Evolutionary conservation across 495 filamentous ascomycete genomes (phyloP), one percentile per base, ranked within the genome.

Genomic region (Penicillium samsonianum): DNA sequence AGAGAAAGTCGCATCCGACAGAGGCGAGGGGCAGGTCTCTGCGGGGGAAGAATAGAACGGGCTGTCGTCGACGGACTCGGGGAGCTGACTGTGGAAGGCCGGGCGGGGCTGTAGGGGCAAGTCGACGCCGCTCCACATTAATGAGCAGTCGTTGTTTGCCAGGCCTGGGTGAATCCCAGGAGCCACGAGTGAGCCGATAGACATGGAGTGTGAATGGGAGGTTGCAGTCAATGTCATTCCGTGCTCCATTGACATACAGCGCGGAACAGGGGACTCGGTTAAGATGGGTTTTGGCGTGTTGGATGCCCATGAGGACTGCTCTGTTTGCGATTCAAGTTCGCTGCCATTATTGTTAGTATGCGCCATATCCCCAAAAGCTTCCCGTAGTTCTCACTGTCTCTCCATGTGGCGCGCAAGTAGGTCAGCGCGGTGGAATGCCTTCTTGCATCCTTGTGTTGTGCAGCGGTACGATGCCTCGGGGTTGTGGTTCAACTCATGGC

Each of bases 401-500:
- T 91, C 88, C 67, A 87, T 80, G 68, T 96, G 92, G 49, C 92
- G 85, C 26, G 81, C 77, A 28, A 95, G 78, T 23, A 96, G 74
- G 72, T 96, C 92, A 14, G 84, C 77, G 31, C 92, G 84, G 64
- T 91, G 87, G 68, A 96, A 96, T 12, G 85, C 81, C 68, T 87
- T 90, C 17, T 84, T 85, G 72, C 92, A 96, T 42, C 83, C 81
- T 37, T 80, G 72, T 47, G 85, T 78, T 8, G 82, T 79, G 70
- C 91, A 95, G 26, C 80, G 79, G 62, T 82, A 87, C 11, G 83
- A 77, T 30, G 89, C 86, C 57, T 84, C 78, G 19, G 82, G 82
- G 65, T 86, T 85, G 75, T 96, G 91, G 69, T 92, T 92, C 48
- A 92, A 74, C 70, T 95, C 89, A 74, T 96, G 91, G 47, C 91